phyloP scores from a whole-genome alignment of 495 filamentous ascomycete species.

The Tuber calosporum region DNA sequence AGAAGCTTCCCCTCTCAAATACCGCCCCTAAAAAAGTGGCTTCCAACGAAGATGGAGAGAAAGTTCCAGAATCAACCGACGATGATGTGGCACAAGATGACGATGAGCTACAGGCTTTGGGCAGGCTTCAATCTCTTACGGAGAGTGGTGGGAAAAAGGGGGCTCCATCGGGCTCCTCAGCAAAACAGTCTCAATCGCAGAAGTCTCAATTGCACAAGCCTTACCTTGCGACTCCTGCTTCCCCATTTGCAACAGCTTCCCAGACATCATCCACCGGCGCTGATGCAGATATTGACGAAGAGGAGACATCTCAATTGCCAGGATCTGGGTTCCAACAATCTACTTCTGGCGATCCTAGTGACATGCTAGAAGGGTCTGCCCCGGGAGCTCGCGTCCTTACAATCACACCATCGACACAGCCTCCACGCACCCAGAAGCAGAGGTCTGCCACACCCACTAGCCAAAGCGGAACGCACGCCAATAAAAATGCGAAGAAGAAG shows the following conservation, averaged over 20 bases:
- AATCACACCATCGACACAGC: conserved; percentile 44
- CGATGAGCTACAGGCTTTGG: conserved; percentile 28
- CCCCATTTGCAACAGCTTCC: conserved; percentile 35
- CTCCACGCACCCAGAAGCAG: conserved; percentile 41
- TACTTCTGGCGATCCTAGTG: conserved; percentile 39
- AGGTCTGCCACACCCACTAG: conserved; percentile 31
- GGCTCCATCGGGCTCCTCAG: conserved; percentile 17
- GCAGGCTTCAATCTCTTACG: conserved; percentile 33
- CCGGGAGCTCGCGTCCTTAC: conserved; percentile 45
- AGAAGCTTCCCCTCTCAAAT: conserved; percentile 27
- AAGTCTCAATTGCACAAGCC: conserved; percentile 26
- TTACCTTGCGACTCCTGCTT: conserved; percentile 17
- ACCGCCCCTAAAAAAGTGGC: conserved; percentile 23
- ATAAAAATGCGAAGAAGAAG: conserved; percentile 50
- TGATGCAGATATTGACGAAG: conserved; percentile 46
- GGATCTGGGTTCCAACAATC: conserved; percentile 29
- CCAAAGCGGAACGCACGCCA: conserved; percentile 43
- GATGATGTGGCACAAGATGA: conserved; percentile 33
- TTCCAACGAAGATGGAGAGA: conserved; percentile 19
- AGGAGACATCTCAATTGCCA: conserved; percentile 33
- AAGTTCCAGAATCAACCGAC: conserved; percentile 26
- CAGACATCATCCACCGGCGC: conserved; percentile 44
- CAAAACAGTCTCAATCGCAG: conserved; percentile 22
- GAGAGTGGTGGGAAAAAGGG: conserved; percentile 25
- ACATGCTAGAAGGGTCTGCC: conserved; percentile 48